Evolutionary conservation across 2,329 filamentous ascomycete species (phyloP), one percentile per base, ranked within the genome.

Genomic region (Akanthomyces lecanii): DNA sequence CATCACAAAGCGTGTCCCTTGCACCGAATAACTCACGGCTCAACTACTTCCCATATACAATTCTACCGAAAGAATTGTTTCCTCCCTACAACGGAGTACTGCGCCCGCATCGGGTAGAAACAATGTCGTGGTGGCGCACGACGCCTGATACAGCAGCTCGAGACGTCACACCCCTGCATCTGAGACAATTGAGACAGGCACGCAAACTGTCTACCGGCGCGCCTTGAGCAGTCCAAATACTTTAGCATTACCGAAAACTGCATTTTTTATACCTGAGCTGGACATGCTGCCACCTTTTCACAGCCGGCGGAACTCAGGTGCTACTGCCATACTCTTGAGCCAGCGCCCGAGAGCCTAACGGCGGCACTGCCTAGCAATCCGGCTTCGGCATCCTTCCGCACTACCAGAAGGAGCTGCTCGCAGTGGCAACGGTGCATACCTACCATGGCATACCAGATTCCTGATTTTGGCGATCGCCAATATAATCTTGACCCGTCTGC

Each of bases 161-260:
- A 61, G 59, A 61, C 51, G 59, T 54, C 59, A 54, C 28, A 54
- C 59, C 36, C 57, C 59, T 61, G 59, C 51, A 55, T 48, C 51
- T 55, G 59, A 55, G 51, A 61, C 59, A 55, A 51, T 51, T 36
- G 51, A 45, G 25, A 55, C 42, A 61, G 47, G 48, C 48, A 61
- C 50, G 58, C 48, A 44, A 16, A 53, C 44, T 25, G 28, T 53
- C 48, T 25, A 25, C 48, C 48, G 5, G 45, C 45, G 36, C 23
- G 38, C 28, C 58, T 23, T 12, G 25, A 25, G 47, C 40, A 42
- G 33, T 3, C 38, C 38, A 21, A 25, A 38, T 54, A n/a, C 16
- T 11, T 48, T n/a, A 16, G 18, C 51, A 40, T 61, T 28, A 40
- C 48, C 42, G 36, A 53, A 45, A 11, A 23, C 58, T 16, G 25